Evolutionary conservation across 345 rosid genomes (phyloP).

Genomic region (Geranium rotundifolium): DNA sequence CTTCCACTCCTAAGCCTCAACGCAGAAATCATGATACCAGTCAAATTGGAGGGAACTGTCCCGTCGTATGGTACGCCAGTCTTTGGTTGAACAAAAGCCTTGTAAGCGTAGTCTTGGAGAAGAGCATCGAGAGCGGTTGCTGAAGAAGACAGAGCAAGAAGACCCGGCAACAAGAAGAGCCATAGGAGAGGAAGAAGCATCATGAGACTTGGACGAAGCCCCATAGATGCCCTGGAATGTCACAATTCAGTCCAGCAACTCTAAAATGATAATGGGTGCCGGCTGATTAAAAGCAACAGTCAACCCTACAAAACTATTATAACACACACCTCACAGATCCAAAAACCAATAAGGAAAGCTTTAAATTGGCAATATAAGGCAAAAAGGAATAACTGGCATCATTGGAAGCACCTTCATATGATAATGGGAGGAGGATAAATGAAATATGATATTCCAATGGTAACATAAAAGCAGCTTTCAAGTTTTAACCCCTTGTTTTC

Average conservation of each 20-base stretch:
- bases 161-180: conserved; percentile 15
- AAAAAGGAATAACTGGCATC: not conserved
- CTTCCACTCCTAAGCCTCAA: conserved; percentile 88
- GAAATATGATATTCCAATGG: not conserved
- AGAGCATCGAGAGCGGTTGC: conserved; percentile 58
- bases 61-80: conserved; percentile 63
- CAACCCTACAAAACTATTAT: not conserved
- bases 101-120: conserved; percentile 77
- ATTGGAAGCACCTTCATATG: not conserved
- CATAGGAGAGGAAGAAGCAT: conserved; percentile 27
- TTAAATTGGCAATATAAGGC: not conserved
- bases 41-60: conserved; percentile 48
- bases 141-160: conserved; percentile 26
- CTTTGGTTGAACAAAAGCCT: conserved; percentile 52
- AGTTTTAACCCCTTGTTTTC: not conserved
- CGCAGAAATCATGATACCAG: conserved; percentile 59
- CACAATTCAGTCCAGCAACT: not conserved
- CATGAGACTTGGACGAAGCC: conserved; percentile 47
- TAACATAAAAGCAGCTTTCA: not conserved
- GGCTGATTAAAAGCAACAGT: not conserved
- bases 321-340: not conserved
- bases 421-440: not conserved
- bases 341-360: not conserved
- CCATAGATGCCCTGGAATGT: conserved; percentile 36
- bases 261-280: not conserved